Conservation (phyloP, 2,329 filamentous ascomycete genomes). For the Penicillium palitans region DNA sequence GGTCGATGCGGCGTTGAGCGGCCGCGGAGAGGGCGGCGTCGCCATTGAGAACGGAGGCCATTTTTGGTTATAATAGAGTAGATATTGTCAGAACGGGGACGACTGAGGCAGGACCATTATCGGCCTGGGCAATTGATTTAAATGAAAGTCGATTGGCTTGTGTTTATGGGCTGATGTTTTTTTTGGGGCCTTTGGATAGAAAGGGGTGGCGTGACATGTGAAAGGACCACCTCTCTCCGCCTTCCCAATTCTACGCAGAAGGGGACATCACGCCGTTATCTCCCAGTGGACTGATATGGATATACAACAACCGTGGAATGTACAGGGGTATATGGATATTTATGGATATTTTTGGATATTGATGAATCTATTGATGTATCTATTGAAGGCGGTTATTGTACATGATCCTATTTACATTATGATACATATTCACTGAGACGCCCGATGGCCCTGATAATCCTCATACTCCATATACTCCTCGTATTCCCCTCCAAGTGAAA, state of each 20-base stretch:
- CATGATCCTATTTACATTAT: conserved; percentile 6
- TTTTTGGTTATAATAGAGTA: conserved; percentile 19
- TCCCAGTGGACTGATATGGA: background rate
- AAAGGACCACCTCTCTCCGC: conserved; percentile 20
- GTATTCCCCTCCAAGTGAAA: background rate
- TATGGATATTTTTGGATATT: background rate
- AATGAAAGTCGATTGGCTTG: conserved; percentile 9
- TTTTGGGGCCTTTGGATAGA: conserved; percentile 6
- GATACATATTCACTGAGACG: conserved; percentile 4
- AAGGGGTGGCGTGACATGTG: conserved; percentile 39
- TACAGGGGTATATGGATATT: background rate
- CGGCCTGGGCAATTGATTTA: conserved; percentile 24
- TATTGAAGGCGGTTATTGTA: background rate
- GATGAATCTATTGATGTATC: background rate
- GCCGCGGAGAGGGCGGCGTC: conserved; percentile 27
- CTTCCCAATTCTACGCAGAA: conserved; percentile 13
- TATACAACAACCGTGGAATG: background rate
- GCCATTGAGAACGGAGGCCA: conserved; percentile 29
- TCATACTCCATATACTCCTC: conserved; percentile 5
- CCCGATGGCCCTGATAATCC: background rate
- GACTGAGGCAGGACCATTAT: conserved; percentile 20
- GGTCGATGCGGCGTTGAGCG: conserved; percentile 52
- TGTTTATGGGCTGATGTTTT: conserved; percentile 26
- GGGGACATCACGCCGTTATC: conserved; percentile 3
- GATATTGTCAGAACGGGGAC: conserved; percentile 16